A percentile compares a stretch with the other conserved stretches of the same genome.
These are phyloP conservation scores for Lentinus polychrous DNA, from an alignment of 1,284 basidiomycete genomes.

Conservation along the genomic window DNA sequence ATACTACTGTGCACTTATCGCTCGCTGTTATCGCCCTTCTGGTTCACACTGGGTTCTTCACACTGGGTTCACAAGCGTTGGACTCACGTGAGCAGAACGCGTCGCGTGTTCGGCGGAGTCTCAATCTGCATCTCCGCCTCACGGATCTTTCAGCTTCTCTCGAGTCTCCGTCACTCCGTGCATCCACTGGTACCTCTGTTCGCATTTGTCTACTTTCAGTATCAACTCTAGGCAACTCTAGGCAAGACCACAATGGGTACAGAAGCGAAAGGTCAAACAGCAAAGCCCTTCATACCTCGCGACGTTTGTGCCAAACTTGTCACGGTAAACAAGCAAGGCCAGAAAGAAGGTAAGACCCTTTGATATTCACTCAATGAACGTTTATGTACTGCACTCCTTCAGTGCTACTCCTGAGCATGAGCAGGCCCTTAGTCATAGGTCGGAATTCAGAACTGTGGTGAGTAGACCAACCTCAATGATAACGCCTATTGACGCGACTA, in stretches of 20 bases:
- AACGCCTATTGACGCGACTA: background rate
- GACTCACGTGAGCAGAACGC: background rate
- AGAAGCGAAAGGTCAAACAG: no score
- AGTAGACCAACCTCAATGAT: background rate
- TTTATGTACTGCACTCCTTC: background rate
- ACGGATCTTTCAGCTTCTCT: no score
- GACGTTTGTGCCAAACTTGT: conserved; percentile 63
- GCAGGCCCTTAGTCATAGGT: conserved; percentile 60
- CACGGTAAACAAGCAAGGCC: conserved; percentile 44
- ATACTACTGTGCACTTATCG: no score
- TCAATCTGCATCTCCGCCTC: background rate
- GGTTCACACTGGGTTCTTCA: no score
- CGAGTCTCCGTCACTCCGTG: no score
- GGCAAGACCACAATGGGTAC: no score
- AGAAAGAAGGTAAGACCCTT: conserved; percentile 47
- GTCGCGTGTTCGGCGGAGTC: background rate
- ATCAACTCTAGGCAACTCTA: no score
- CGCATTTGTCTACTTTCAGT: no score
- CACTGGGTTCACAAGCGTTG: no score
- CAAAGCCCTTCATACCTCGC: background rate
- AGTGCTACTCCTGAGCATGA: conserved; percentile 43
- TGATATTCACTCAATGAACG: background rate
- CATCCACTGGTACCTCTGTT: no score
- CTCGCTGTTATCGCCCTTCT: no score
- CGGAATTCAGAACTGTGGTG: conserved; percentile 39